Percentiles rank a stretch among this genome's conserved stretches.
phyloP scores from a whole-genome alignment of 2,329 filamentous ascomycete species.

The Hirsutella minnesotensis region DNA sequence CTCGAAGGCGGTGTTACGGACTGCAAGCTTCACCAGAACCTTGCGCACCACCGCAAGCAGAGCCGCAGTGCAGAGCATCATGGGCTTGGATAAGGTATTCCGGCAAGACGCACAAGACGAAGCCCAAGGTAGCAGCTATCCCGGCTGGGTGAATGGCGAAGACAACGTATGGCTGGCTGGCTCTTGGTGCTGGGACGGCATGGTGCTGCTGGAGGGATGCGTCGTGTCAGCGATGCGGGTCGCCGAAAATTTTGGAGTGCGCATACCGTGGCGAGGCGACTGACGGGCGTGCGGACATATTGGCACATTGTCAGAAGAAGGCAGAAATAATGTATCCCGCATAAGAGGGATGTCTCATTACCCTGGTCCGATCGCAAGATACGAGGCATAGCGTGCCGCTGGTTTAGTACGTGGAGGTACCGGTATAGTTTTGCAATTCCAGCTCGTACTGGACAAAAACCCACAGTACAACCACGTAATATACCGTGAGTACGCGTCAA shows the following conservation, averaged over 20 bases:
- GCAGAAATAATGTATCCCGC: too few relatives aligned
- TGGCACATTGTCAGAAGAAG: too few relatives aligned
- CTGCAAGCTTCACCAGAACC: slow-evolving; percentile 38
- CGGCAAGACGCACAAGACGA: background rate
- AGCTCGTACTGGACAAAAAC: too few relatives aligned
- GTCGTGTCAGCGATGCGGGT: slow-evolving; percentile 45
- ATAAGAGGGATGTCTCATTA: too few relatives aligned
- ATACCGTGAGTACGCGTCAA: too few relatives aligned
- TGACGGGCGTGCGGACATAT: background rate
- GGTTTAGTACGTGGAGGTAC: too few relatives aligned
- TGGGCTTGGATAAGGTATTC: slow-evolving; percentile 12
- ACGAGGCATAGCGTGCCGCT: too few relatives aligned
- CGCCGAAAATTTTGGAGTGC: slow-evolving; percentile 37
- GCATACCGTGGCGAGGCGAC: slow-evolving; percentile 21
- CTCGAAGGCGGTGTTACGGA: slow-evolving; percentile 25
- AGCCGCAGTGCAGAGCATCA: slow-evolving; percentile 32
- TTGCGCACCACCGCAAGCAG: slow-evolving; percentile 37
- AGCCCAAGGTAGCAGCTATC: too few relatives aligned
- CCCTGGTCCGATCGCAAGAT: too few relatives aligned
- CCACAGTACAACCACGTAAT: too few relatives aligned
- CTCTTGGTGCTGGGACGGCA: slow-evolving; percentile 54
- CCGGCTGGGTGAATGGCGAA: slow-evolving; percentile 39
- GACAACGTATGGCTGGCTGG: slow-evolving; percentile 42
- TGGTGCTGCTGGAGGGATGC: slow-evolving; percentile 51
- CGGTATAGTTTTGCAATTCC: too few relatives aligned